Percentiles rank a stretch among this genome's conserved stretches.
These are phyloP conservation scores for Phaeosphaeriaceae sp. DNA, from an alignment of 2,329 filamentous ascomycete genomes.

Conservation along the genomic window DNA sequence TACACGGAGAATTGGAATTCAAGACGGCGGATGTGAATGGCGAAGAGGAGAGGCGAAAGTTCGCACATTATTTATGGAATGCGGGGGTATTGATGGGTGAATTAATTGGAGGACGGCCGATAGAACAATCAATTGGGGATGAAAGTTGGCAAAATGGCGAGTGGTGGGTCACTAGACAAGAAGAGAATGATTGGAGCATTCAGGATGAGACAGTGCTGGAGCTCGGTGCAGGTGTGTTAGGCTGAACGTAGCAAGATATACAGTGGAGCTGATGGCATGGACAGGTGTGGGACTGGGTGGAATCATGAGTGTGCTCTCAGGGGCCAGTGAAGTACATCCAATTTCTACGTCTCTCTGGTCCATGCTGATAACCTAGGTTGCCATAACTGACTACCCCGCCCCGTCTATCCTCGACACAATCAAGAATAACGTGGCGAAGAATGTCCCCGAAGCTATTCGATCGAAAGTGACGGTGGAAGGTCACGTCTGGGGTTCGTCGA, in stretches of 20 bases:
- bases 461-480: slow-evolving; percentile 58
- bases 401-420: slow-evolving; percentile 65
- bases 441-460: slow-evolving; percentile 51
- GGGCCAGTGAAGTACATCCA: slow-evolving; percentile 52
- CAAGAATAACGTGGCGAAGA: slow-evolving; percentile 62
- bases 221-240: slow-evolving; percentile 68
- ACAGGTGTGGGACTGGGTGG: slow-evolving; percentile 55
- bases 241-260: slow-evolving; percentile 17
- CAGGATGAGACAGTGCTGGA: slow-evolving; percentile 64
- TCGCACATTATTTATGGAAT: slow-evolving; percentile 79
- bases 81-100: slow-evolving; percentile 58
- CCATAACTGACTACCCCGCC: slow-evolving; percentile 73
- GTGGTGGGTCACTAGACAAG: slow-evolving; percentile 43
- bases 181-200: slow-evolving; percentile 54
- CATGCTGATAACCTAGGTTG: slow-evolving; percentile 49
- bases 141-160: slow-evolving; percentile 24
- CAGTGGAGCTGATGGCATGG: slow-evolving; percentile 35
- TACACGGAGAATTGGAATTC: slow-evolving; percentile 46
- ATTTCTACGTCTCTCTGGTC: neutral
- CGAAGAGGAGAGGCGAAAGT: slow-evolving; percentile 65
- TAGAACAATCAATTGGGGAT: slow-evolving; percentile 13
- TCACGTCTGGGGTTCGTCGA: slow-evolving; percentile 69
- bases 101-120: slow-evolving; percentile 44
- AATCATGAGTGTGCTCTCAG: slow-evolving; percentile 54
- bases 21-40: slow-evolving; percentile 53